Conservation (phyloP, 257 asterid genomes). For the Mitragyna speciosa region DNA sequence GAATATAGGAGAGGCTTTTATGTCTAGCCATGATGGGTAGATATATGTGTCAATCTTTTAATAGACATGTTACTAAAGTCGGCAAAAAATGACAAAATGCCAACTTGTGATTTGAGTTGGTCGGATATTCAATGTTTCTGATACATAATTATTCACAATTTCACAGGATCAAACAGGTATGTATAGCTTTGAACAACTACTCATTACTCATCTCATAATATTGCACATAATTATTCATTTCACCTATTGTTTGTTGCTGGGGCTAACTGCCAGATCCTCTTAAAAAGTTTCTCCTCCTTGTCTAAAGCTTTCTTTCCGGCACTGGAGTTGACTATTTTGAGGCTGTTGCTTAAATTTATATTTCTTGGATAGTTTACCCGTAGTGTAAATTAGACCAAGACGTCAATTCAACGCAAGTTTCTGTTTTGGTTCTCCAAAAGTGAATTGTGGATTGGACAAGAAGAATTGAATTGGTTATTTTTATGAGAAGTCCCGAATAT, state of each 20-base stretch:
- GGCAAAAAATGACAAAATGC: conserved; percentile 3
- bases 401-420: neutral
- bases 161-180: conserved; percentile 7
- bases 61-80: conserved; percentile 4
- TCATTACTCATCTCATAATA: neutral
- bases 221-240: neutral
- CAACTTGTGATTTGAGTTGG: conserved; percentile 11
- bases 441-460: neutral
- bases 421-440: neutral
- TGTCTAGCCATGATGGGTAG: neutral
- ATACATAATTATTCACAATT: neutral
- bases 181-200: neutral
- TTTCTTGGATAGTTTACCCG: no score
- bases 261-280: neutral
- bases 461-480: neutral
- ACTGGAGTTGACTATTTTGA: neutral
- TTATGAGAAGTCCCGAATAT: neutral
- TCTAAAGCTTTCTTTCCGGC: neutral
- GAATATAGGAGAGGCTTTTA: neutral
- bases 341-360: neutral
- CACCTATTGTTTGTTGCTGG: neutral
- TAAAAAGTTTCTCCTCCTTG: neutral
- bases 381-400: neutral
- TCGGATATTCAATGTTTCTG: neutral
- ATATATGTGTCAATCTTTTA: neutral